Percentiles rank a stretch among this genome's conserved stretches.
Conservation (phyloP, 179 eudicot genomes). For the Beta macrorhiza region DNA sequence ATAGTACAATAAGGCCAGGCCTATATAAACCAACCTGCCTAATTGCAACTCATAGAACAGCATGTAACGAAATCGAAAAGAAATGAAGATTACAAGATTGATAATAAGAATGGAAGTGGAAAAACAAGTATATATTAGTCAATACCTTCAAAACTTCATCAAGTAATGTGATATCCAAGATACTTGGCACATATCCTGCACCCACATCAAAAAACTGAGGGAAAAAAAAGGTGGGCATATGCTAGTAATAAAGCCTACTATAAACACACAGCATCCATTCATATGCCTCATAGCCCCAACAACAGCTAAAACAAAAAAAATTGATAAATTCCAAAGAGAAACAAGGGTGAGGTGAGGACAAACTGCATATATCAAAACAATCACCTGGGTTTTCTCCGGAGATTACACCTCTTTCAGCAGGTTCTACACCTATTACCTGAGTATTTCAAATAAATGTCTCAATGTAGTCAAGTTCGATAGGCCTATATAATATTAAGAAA, state of each 20-base stretch:
- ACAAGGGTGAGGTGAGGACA: slow-evolving; percentile 2
- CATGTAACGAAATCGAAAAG: background rate
- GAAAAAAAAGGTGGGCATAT: background rate
- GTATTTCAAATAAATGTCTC: slow-evolving; percentile 12
- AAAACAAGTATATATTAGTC: background rate
- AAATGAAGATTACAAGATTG: background rate
- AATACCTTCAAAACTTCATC: slow-evolving; percentile 67
- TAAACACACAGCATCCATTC: background rate
- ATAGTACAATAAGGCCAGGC: background rate
- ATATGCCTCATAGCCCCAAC: background rate
- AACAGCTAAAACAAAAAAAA: background rate
- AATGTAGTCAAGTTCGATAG: background rate
- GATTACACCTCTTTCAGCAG: slow-evolving; percentile 58
- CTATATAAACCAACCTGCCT: background rate
- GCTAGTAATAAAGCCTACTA: background rate
- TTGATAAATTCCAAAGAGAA: background rate
- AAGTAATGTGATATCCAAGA: slow-evolving; percentile 57
- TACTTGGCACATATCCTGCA: slow-evolving; percentile 64
- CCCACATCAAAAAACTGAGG: background rate
- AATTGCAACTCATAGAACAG: background rate
- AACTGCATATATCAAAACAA: slow-evolving; percentile 5
- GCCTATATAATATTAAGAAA: background rate
- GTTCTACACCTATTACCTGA: slow-evolving; percentile 74
- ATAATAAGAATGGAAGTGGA: background rate
- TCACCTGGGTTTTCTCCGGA: slow-evolving; percentile 68